A percentile compares a stretch with the other conserved stretches of the same genome.
These are phyloP conservation scores for Penicilliopsis zonata DNA, from an alignment of 495 filamentous ascomycete species.

Conservation along the genomic window DNA sequence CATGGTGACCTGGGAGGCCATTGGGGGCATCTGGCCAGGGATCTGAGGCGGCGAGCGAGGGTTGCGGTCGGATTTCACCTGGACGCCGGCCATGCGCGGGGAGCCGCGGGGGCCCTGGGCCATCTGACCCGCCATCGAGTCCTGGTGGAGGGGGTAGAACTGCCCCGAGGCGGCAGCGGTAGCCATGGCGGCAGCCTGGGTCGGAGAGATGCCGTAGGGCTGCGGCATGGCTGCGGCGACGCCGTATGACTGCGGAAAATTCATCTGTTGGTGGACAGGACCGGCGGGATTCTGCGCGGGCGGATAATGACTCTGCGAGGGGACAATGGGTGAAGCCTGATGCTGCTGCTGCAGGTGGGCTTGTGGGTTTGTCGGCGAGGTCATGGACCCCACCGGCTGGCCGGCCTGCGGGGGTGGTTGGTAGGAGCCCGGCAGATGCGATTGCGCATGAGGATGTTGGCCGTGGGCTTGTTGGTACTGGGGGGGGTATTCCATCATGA, in stretches of 20 bases:
- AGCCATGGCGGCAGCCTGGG: constrained; percentile 43
- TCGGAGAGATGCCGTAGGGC: constrained; percentile 37
- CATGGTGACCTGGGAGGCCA: constrained; percentile 38
- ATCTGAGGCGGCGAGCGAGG: constrained; percentile 40
- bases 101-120: constrained; percentile 34
- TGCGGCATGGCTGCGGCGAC: constrained; percentile 36
- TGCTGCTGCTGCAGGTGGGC: constrained; percentile 38
- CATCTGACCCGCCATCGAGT: constrained; percentile 37
- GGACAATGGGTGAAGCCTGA: constrained; percentile 41
- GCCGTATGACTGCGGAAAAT: constrained; percentile 39
- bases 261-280: constrained; percentile 38
- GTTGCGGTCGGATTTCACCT: constrained; percentile 38
- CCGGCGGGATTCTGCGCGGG: constrained; percentile 34
- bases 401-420: constrained; percentile 33
- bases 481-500: constrained; percentile 42
- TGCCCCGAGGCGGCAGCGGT: constrained; percentile 43
- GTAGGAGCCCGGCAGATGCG: constrained; percentile 38
- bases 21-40: constrained; percentile 36
- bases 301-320: constrained; percentile 41
- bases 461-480: constrained; percentile 45
- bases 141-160: constrained; percentile 36
- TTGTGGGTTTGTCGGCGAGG: constrained; percentile 40
- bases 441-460: constrained; percentile 39
- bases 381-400: constrained; percentile 33
- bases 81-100: constrained; percentile 37